phyloP scores from a whole-genome alignment of 2,329 filamentous ascomycete species.

The Aureobasidium sp. region DNA sequence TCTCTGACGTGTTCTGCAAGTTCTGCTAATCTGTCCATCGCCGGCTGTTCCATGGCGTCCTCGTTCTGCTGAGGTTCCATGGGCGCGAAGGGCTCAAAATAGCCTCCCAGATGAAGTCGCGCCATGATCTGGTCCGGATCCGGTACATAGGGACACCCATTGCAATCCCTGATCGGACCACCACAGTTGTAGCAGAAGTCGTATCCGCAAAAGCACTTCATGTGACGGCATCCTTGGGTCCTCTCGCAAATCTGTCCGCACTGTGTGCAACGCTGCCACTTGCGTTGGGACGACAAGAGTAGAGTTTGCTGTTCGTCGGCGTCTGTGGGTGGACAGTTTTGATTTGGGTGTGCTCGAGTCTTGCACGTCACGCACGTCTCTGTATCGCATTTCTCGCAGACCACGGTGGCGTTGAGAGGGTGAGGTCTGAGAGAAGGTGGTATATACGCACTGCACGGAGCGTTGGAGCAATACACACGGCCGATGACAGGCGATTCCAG shows the following conservation, averaged over 20 bases:
- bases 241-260: slow-evolving; percentile 1
- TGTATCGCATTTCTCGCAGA: background rate
- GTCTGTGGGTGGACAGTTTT: background rate
- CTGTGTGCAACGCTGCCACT: background rate
- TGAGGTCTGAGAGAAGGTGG: no score
- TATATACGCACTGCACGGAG: background rate
- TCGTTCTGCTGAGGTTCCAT: no score
- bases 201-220: background rate
- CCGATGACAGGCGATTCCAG: background rate
- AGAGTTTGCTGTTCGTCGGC: background rate
- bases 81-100: no score
- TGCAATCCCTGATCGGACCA: background rate
- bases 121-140: background rate
- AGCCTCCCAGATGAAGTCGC: no score
- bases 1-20: no score
- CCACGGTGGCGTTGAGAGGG: background rate
- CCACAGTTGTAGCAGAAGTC: background rate
- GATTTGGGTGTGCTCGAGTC: background rate
- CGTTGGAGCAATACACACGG: background rate
- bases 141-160: background rate
- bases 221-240: background rate
- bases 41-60: no score
- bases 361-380: background rate
- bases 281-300: background rate
- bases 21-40: no score